Evolutionary conservation across 768 basidiomycete genomes (phyloP).

Genomic region (Trametes sanguinea): DNA sequence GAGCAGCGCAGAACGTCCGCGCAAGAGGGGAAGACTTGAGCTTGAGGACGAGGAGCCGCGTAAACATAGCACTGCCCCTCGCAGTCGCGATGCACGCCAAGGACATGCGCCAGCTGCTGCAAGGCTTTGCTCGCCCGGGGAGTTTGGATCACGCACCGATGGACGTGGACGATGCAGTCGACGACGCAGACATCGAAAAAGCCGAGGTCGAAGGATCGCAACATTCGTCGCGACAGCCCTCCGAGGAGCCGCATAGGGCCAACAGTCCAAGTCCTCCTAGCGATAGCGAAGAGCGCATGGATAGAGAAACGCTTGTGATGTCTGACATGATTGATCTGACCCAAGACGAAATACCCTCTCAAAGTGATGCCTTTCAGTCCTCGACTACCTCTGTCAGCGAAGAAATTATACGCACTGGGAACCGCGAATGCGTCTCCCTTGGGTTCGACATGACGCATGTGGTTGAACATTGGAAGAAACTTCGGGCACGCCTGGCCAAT

Average conservation of each 20-base stretch:
- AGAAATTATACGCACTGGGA: slow-evolving; percentile 21
- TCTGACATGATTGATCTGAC: slow-evolving; percentile 8
- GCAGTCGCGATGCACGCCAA: slow-evolving; percentile 29
- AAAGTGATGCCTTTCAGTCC: not conserved
- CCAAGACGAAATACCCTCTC: not conserved
- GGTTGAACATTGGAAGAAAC: slow-evolving; percentile 10
- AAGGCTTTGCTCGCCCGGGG: slow-evolving; percentile 55
- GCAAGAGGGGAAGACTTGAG: slow-evolving; percentile 38
- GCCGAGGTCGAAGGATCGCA: not conserved
- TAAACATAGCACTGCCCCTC: slow-evolving; percentile 4
- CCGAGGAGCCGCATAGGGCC: slow-evolving; percentile 10
- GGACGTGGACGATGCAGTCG: slow-evolving; percentile 27
- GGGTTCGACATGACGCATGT: slow-evolving; percentile 16
- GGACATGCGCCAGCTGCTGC: slow-evolving; percentile 50
- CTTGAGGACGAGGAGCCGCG: not conserved
- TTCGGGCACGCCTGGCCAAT: slow-evolving; percentile 1
- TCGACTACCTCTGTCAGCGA: slow-evolving; percentile 1
- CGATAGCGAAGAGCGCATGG: not conserved
- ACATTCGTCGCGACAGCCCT: not conserved
- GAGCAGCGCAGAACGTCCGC: slow-evolving; percentile 28
- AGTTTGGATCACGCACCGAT: slow-evolving; percentile 33
- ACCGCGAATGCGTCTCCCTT: slow-evolving; percentile 8
- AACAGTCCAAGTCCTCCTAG: slow-evolving; percentile 19
- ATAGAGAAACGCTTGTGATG: not conserved
- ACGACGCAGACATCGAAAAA: not conserved